Evolutionary conservation across 1,284 basidiomycete genomes (phyloP).

Genomic region (Crucibulum parvulum): DNA sequence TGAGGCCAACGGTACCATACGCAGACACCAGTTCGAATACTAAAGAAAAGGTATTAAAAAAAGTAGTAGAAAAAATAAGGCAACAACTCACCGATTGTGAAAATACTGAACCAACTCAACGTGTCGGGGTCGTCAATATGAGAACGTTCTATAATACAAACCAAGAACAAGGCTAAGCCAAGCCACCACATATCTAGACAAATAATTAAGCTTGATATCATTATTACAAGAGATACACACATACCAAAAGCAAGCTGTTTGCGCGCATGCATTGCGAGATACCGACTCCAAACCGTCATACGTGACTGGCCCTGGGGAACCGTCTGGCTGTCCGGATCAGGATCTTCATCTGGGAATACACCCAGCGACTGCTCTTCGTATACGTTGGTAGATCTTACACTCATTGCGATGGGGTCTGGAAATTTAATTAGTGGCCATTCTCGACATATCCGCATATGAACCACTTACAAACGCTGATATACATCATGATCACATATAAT

Average conservation of each 20-base stretch:
- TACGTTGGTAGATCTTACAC: constrained; percentile 97
- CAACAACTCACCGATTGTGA: constrained; percentile 66
- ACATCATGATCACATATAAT: constrained; percentile 91
- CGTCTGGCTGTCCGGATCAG: constrained; percentile 49
- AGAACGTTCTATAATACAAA: constrained; percentile 86
- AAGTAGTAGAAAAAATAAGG: neutral
- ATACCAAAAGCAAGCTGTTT: constrained; percentile 88
- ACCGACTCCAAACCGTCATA: constrained; percentile 76
- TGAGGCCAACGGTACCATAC: constrained; percentile 91
- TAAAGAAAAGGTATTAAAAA: constrained; percentile 31
- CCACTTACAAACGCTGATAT: constrained; percentile 74
- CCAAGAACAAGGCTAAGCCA: constrained; percentile 75
- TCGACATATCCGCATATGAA: neutral
- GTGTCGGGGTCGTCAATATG: constrained; percentile 60
- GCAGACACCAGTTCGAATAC: constrained; percentile 91
- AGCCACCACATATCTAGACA: constrained; percentile 90
- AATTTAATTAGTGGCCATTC: constrained; percentile 4
- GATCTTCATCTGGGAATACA: constrained; percentile 63
- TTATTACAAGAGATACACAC: constrained; percentile 12
- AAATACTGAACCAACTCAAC: constrained; percentile 80
- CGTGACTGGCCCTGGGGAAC: constrained; percentile 55
- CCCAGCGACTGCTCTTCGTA: constrained; percentile 93
- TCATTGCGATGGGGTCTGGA: constrained; percentile 75
- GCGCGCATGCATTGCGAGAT: constrained; percentile 82
- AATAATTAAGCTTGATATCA: neutral